phyloP scores from a whole-genome alignment of 2,329 filamentous ascomycete species.

The Colletotrichum gigasporum region DNA sequence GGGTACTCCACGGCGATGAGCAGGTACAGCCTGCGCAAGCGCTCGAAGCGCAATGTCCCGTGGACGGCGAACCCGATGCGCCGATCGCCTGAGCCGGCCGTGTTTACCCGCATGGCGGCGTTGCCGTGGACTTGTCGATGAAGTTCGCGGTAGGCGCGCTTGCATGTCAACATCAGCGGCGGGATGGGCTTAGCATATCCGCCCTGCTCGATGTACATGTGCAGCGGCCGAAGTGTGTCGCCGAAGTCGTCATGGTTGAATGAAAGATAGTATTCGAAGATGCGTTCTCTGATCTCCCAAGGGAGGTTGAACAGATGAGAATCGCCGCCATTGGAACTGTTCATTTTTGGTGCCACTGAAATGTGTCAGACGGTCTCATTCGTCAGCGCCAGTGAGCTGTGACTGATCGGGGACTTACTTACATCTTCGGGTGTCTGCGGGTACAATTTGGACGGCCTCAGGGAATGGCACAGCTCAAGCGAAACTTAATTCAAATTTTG shows the following conservation, averaged over 20 bases:
- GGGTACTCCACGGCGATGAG: conserved; percentile 39
- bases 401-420: no score
- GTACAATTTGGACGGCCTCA: no score
- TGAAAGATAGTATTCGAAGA: conserved; percentile 24
- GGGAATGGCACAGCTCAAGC: neutral
- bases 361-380: neutral
- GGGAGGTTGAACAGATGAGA: conserved; percentile 3
- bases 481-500: neutral
- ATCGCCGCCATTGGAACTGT: neutral
- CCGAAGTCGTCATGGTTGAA: conserved; percentile 21
- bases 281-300: conserved; percentile 21
- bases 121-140: conserved; percentile 34
- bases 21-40: conserved; percentile 37
- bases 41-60: conserved; percentile 38
- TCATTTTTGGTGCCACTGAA: neutral
- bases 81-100: conserved; percentile 33
- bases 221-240: conserved; percentile 24
- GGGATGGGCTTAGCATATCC: conserved; percentile 20
- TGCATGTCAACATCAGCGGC: conserved; percentile 39
- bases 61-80: conserved; percentile 42
- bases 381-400: no score
- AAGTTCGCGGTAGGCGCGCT: conserved; percentile 42
- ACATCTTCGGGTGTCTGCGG: no score
- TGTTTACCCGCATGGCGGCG: conserved; percentile 38
- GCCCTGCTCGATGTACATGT: conserved; percentile 24